Base-by-base conservation (phyloP, 2,329 filamentous ascomycete species). In the Fusarium temperatum region DNA sequence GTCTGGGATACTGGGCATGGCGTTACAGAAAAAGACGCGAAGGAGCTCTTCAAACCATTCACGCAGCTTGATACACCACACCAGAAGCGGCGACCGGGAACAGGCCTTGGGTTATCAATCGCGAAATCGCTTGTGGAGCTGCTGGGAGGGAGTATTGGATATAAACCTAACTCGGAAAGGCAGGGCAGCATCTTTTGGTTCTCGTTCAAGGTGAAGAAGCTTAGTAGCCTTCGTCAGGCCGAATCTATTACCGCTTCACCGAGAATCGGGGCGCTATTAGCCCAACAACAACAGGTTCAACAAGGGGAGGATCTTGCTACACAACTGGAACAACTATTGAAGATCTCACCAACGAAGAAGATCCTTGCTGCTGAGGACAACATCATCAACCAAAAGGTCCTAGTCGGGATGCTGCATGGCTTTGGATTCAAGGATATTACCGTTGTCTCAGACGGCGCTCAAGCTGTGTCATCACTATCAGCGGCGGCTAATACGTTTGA, bases 161-260 rank as follows among this genome's bases (percentile, higher is more conserved):
- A 53, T 11, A 54, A n/a, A 15, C 45, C 62, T 1, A 65, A 65
- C 20, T 15, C 62, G 0, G 45, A 65, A 39, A 22, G 45, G 5
- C 45, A 39, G 13, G 62, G 62, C 9, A 65, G 62, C 4, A 63
- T 38, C 20, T 65, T 65, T 26, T 65, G 62, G 62, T 65, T 63
- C 32, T 32, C 62, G 0, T 32, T 65, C 32, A 65, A 65, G 7
- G 7, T 63, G 0, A 44, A 36, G 32, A 65, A 22, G 22, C 9
- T 53, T 4, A 42, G 22, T 6, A 32, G 22, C 14, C 38, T 30
- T n/a, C 38, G 24, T 6, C 14, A 45, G 24, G 6, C 22, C 3
- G 30, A 65, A 53, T 3, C 15, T 1, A 18, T n/a, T 1, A 6
- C 11, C 7, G 14, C 3, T 28, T 3, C 15, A 8, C 26, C 26